Conservation (phyloP, 2,329 filamentous ascomycete genomes). For the Xylariaceae sp. region DNA sequence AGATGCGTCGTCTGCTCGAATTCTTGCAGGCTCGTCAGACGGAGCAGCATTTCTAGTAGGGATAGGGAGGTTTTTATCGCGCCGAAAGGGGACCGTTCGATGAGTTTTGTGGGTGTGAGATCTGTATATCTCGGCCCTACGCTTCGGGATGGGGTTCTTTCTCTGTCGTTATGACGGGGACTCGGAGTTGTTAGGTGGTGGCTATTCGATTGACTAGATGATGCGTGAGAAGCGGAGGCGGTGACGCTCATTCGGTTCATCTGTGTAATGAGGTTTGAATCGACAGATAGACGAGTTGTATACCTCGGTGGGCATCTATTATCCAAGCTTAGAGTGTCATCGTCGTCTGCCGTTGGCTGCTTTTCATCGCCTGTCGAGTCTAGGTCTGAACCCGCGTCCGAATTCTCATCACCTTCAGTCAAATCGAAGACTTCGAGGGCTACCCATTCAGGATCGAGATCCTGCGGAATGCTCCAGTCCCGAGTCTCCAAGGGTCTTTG, state of each 20-base stretch:
- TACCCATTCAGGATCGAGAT: slow-evolving; percentile 85
- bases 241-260: slow-evolving; percentile 42
- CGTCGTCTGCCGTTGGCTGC: slow-evolving; percentile 11
- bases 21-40: slow-evolving; percentile 80
- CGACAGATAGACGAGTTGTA: slow-evolving; percentile 21
- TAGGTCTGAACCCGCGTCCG: slow-evolving; percentile 31
- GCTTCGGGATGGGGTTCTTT: not conserved
- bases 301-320: slow-evolving; percentile 14
- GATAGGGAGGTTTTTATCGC: slow-evolving; percentile 57
- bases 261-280: slow-evolving; percentile 30
- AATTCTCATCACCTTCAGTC: slow-evolving; percentile 35
- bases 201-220: slow-evolving; percentile 17
- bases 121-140: not conserved
- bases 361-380: slow-evolving; percentile 15
- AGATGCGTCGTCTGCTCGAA: slow-evolving; percentile 86
- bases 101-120: slow-evolving; percentile 25
- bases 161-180: not conserved
- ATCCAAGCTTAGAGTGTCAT: slow-evolving; percentile 2
- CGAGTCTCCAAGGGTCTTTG: slow-evolving; percentile 3
- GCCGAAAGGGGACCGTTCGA: slow-evolving; percentile 44
- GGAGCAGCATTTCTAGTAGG: slow-evolving; percentile 80
- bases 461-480: slow-evolving; percentile 59
- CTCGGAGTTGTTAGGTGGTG: slow-evolving; percentile 3
- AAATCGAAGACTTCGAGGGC: slow-evolving; percentile 80
- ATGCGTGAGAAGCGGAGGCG: slow-evolving; percentile 32